phyloP scores from a whole-genome alignment of 208 protist genomes.

The Novymonas esmeraldas region DNA sequence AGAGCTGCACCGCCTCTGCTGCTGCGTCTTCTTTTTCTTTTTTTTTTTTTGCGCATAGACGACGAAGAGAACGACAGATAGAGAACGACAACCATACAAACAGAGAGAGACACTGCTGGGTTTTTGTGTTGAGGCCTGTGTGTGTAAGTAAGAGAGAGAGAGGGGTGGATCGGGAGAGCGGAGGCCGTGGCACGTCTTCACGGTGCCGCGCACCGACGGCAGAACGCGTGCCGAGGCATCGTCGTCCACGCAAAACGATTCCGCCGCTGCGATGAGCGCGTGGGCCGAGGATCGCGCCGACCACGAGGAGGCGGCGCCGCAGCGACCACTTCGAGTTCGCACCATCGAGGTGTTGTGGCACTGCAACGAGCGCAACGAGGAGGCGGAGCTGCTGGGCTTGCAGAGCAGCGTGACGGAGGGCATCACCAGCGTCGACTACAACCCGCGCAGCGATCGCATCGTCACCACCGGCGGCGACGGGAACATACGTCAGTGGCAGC shows the following conservation, averaged over 20 bases:
- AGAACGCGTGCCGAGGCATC: too few relatives aligned
- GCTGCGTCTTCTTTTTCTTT: background rate
- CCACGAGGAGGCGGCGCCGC: background rate
- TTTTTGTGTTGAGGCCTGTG: too few relatives aligned
- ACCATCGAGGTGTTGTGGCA: constrained; percentile 90
- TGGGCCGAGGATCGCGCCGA: background rate
- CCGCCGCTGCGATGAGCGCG: background rate
- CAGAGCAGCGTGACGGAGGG: constrained; percentile 74
- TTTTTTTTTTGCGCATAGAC: too few relatives aligned
- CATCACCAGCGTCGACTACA: constrained; percentile 83
- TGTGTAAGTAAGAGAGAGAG: too few relatives aligned
- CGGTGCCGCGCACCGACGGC: too few relatives aligned
- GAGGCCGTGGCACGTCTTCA: too few relatives aligned
- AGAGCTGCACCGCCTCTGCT: too few relatives aligned
- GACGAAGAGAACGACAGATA: too few relatives aligned
- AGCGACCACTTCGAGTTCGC: constrained; percentile 55
- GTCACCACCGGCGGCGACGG: constrained; percentile 85
- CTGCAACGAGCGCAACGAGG: constrained; percentile 74
- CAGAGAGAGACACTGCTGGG: too few relatives aligned
- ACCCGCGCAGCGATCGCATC: constrained; percentile 49
- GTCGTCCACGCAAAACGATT: too few relatives aligned
- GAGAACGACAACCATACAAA: too few relatives aligned
- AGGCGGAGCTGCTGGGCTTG: constrained; percentile 74
- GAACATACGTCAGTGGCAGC: constrained; percentile 72
- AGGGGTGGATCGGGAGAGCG: too few relatives aligned